Evolutionary conservation across 2,329 filamentous ascomycete genomes (phyloP).

Genomic region (Fusarium cicatricum): DNA sequence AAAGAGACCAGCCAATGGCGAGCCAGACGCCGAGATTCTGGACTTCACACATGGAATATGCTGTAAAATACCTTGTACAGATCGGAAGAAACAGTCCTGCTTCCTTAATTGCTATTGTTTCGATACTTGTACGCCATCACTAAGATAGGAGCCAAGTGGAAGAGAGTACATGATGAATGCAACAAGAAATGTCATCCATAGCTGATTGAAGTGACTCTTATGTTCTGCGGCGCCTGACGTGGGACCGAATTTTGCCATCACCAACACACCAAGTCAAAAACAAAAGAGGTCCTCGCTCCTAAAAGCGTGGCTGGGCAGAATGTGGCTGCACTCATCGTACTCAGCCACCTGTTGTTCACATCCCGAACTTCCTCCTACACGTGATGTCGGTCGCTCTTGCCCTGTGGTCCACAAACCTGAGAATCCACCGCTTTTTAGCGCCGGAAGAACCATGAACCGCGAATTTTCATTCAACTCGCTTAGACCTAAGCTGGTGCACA

Average conservation of each 20-base stretch:
- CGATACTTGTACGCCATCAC: too few relatives aligned
- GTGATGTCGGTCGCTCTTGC: constrained; percentile 29
- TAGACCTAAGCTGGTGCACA: constrained; percentile 52
- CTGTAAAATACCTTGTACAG: background rate
- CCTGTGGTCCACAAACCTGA: constrained; percentile 22
- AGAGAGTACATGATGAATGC: too few relatives aligned
- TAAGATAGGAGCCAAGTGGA: too few relatives aligned
- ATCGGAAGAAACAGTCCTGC: too few relatives aligned
- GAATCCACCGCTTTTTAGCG: constrained; percentile 29
- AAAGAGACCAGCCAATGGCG: constrained; percentile 11
- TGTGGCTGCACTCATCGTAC: background rate
- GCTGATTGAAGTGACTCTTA: too few relatives aligned
- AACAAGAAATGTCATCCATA: too few relatives aligned
- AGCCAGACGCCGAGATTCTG: constrained; percentile 19
- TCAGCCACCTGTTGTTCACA: background rate
- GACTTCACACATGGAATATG: constrained; percentile 7
- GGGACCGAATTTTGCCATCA: too few relatives aligned
- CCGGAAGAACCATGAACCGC: constrained; percentile 44
- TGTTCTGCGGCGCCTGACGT: too few relatives aligned
- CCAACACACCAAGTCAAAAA: too few relatives aligned
- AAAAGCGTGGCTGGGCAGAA: background rate
- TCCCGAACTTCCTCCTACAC: constrained; percentile 10
- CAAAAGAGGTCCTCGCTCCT: too few relatives aligned
- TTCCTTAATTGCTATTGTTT: too few relatives aligned
- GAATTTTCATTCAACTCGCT: constrained; percentile 45